phyloP scores from a whole-genome alignment of 2,329 filamentous ascomycete species.

The Fusarium zealandicum region DNA sequence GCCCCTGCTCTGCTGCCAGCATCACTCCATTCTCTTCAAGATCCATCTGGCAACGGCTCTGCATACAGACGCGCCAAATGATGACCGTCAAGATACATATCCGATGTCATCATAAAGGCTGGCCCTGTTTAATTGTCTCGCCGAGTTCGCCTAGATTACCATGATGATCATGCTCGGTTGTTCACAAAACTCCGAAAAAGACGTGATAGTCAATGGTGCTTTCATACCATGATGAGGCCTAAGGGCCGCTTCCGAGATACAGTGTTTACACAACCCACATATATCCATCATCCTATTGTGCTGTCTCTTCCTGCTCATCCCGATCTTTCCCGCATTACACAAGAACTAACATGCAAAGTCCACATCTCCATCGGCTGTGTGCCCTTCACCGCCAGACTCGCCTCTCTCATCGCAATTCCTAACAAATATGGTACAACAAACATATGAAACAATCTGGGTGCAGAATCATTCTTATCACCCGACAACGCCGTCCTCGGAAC shows the following conservation, averaged over 20 bases:
- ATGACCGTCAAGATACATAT: not conserved
- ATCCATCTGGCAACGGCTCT: not conserved
- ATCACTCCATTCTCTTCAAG: slow-evolving; percentile 2
- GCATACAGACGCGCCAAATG: not conserved
- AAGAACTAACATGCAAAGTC: slow-evolving; percentile 13
- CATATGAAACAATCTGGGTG: slow-evolving; percentile 14
- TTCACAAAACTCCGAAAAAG: not conserved
- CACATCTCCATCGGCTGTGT: slow-evolving; percentile 2
- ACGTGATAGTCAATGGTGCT: not conserved
- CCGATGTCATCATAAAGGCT: not conserved
- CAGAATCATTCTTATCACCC: slow-evolving; percentile 1
- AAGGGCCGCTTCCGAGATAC: slow-evolving; percentile 9
- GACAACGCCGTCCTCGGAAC: slow-evolving; percentile 16
- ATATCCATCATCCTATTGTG: slow-evolving; percentile 15
- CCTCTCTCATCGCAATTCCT: slow-evolving; percentile 10
- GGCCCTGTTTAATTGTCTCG: not conserved
- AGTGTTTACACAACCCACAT: slow-evolving; percentile 10
- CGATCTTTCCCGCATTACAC: slow-evolving; percentile 14
- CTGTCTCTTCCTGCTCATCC: not conserved
- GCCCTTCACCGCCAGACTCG: slow-evolving; percentile 9
- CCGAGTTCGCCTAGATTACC: not conserved
- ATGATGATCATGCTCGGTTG: not conserved
- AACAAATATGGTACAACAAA: slow-evolving; percentile 35
- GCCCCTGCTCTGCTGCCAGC: not conserved
- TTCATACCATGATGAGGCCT: slow-evolving; percentile 13